Base-by-base conservation (phyloP, 2,329 filamentous ascomycete species). In the Trematosphaeria pertusa region DNA sequence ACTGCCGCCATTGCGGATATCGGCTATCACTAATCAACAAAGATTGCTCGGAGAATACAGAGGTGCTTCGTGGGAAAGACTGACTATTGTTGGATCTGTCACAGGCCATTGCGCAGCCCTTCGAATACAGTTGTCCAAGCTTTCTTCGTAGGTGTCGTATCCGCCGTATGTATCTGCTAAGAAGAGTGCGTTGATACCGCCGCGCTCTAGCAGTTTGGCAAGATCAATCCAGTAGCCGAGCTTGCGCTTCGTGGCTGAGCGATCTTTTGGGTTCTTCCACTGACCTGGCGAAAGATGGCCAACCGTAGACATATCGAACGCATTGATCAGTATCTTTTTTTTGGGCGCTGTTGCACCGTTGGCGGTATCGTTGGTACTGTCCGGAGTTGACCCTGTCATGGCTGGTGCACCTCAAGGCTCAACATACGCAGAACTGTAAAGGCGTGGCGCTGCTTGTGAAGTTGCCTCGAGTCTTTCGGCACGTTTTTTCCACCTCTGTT, bases 201-300 rank as follows among this genome's bases (percentile, higher is more conserved):
- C 84, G 9, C 78, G 73, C 46, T 87, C 85, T 1, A 87, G 73
- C 0, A 87, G 63, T 49, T 85, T 82, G 7, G 85, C 85, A 0
- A 87, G 72, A 15, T 87, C 76, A 18, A 83, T 81, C 84, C 84
- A 87, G 59, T 87, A 87, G 9, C 80, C 73, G 1, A 87, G 73
- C 12, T 74, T 79, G 19, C 82, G 75, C 51, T 87, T 87, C 0
- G 80, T 82, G 0, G 81, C 79, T 0, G 83, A 85, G 46, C 78
- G 79, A 62, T 88, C 84, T 12, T 69, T 74, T 0, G 85, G 84
- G 41, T 87, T 84, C 79, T 85, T 87, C 85, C 85, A 87, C 70
- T 87, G 84, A 0, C 85, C 85, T 1, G 84, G 83, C 0, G 81
- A 84, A 24, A 87, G 62, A 62, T 87, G 85, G 2, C 84, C 84